Percentiles rank a stretch among this genome's conserved stretches.
These are phyloP conservation scores for Pseudogymnoascus sp. DNA, from an alignment of 2,329 filamentous ascomycete species.

Conservation along the genomic window DNA sequence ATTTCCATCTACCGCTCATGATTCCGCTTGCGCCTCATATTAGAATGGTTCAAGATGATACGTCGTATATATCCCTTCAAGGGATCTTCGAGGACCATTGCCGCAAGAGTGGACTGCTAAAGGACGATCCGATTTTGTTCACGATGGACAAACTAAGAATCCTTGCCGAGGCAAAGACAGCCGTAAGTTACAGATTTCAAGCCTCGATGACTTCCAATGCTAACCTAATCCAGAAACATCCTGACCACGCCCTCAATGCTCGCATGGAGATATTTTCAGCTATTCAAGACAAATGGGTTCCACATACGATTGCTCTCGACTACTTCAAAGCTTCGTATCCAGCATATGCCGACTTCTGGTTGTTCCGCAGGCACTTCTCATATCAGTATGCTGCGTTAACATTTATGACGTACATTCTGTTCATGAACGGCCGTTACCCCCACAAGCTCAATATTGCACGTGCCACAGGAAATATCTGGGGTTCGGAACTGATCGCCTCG, in stretches of 20 bases:
- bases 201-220: conserved; percentile 24
- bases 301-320: conserved; percentile 70
- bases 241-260: conserved; percentile 63
- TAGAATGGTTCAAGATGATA: conserved; percentile 89
- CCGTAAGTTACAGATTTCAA: background rate
- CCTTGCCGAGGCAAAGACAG: conserved; percentile 43
- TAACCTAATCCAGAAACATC: conserved; percentile 47
- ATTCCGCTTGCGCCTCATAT: conserved; percentile 92
- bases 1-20: conserved; percentile 94
- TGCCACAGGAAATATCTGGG: conserved; percentile 88
- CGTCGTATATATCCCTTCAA: conserved; percentile 88
- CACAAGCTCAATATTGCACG: conserved; percentile 91
- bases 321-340: conserved; percentile 87
- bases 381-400: conserved; percentile 93
- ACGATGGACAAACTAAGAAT: conserved; percentile 89
- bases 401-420: conserved; percentile 98
- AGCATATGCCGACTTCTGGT: conserved; percentile 89
- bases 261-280: conserved; percentile 88
- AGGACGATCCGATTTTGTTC: conserved; percentile 91
- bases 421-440: conserved; percentile 92
- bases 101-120: conserved; percentile 73
- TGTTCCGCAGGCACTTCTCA: conserved; percentile 94
- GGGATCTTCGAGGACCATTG: conserved; percentile 96
- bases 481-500: conserved; percentile 83
- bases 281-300: conserved; percentile 90